phyloP scores from a whole-genome alignment of 306 rosid genomes.

The Glycine latifolia region DNA sequence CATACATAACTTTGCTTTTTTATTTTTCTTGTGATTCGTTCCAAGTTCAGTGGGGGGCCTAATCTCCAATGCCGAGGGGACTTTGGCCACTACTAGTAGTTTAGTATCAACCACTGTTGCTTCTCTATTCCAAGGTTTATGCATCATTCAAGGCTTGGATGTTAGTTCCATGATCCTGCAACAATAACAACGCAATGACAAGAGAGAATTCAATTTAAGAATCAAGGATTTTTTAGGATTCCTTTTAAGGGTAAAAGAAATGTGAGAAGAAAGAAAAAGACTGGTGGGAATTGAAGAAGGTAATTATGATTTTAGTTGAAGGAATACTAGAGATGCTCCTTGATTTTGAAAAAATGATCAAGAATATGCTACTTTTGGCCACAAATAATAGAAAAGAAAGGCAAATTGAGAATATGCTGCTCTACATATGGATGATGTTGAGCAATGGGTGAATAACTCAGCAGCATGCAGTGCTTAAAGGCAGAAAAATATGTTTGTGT shows the following conservation, averaged over 20 bases:
- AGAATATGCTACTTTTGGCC: conserved; percentile 55
- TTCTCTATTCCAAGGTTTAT: neutral
- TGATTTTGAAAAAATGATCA: conserved; percentile 50
- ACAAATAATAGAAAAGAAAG: conserved; percentile 34
- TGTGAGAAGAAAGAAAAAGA: neutral
- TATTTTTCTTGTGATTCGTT: conserved; percentile 47
- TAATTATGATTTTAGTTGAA: conserved; percentile 44
- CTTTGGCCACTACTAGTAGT: conserved; percentile 24
- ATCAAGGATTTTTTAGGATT: conserved; percentile 47
- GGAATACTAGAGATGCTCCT: conserved; percentile 46
- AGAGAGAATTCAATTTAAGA: conserved; percentile 20
- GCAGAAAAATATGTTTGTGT: conserved; percentile 39
- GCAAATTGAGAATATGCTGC: conserved; percentile 43
- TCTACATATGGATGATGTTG: conserved; percentile 48
- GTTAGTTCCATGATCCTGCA: conserved; percentile 40
- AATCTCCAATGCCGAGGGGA: conserved; percentile 28
- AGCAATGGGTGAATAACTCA: conserved; percentile 37
- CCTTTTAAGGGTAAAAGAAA: conserved; percentile 25
- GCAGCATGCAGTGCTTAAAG: conserved; percentile 35
- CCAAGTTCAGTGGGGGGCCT: conserved; percentile 53
- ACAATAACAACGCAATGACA: conserved; percentile 28
- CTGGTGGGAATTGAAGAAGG: neutral
- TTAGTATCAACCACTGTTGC: conserved; percentile 15
- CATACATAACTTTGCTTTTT: conserved; percentile 47
- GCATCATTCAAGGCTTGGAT: conserved; percentile 6